Evolutionary conservation across 768 basidiomycete species (phyloP), one percentile per base, ranked within the genome.

Genomic region (Tephrocybe rancida): DNA sequence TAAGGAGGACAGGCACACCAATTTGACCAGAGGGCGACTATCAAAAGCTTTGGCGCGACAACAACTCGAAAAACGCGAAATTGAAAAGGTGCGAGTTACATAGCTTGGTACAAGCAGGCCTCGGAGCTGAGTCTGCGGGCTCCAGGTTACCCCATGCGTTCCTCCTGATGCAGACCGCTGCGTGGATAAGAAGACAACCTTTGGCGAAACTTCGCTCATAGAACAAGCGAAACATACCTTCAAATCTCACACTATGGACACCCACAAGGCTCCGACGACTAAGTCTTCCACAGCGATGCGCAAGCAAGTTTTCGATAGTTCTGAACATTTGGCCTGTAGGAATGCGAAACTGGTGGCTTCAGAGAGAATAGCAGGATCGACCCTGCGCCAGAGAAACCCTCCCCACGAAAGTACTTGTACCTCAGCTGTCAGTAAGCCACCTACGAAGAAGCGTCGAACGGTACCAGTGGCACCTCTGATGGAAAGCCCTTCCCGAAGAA

Each of bases 1-100:
- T 21, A 86, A 84, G 60, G 83, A 86, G 62, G 84, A 85, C 59
- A 83, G 81, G 58, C 79, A 83, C 51, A 77, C 76, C 3, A 83
- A 85, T 64, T 65, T 79, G 44, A 71, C 75, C 46, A 70, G 80
- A 56, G 75, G 74, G n/a, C 69, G 73, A 37, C 64, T 70, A 38
- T 63, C 69, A 55, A 76, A 73, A 62, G 70, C 69, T 25, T 41
- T 60, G 16, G 59, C 45, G 2, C 48, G 29, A 38, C 55, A 54
- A 30, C 32, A 21, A 30, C 29, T 35, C 16, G 51, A 50, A n/a
- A n/a, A n/a, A n/a, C n/a, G n/a, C n/a, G n/a, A n/a, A n/a, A n/a
- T n/a, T n/a, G n/a, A n/a, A 39, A 50, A 50, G 48, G 59, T 60
- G 13, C 10, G 48, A 22, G n/a, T 19, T 39, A 7, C 16, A 1